phyloP scores from a whole-genome alignment of 768 basidiomycete genomes.

The Phanerochaete sordida region DNA sequence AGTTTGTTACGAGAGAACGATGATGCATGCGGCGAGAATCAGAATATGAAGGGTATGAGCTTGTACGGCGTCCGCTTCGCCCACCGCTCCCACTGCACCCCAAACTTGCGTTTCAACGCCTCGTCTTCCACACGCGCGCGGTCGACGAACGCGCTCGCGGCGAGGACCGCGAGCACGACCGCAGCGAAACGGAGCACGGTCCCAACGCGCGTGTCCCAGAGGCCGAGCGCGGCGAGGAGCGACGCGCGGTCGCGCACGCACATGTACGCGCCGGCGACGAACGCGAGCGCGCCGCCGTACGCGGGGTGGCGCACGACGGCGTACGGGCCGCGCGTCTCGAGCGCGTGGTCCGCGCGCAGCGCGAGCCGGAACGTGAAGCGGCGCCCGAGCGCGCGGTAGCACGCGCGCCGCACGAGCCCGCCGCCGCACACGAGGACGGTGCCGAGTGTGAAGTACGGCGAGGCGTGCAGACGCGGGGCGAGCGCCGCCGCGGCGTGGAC shows the following conservation, averaged over 20 bases:
- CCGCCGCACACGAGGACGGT: conserved; percentile 17
- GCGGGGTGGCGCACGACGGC: conserved; percentile 18
- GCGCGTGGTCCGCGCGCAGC: conserved; percentile 9
- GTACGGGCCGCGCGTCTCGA: conserved; percentile 19
- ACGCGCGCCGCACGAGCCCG: conserved; percentile 21
- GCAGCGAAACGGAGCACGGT: not conserved
- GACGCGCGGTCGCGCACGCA: not conserved
- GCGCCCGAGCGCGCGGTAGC: conserved; percentile 17
- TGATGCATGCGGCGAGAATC: not conserved
- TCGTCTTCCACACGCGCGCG: conserved; percentile 3
- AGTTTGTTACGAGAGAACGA: too few species aligned
- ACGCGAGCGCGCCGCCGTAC: conserved; percentile 15
- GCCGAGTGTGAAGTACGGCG: conserved; percentile 7
- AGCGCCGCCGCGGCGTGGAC: too few species aligned
- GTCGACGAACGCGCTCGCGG: not conserved
- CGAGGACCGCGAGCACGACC: not conserved
- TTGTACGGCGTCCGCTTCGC: conserved; percentile 6
- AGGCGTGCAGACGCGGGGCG: not conserved
- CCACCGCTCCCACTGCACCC: conserved; percentile 6
- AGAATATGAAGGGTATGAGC: conserved; percentile 9
- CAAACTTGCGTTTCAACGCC: conserved; percentile 2
- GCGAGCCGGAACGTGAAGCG: conserved; percentile 20
- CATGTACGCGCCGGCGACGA: conserved; percentile 6
- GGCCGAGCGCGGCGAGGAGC: not conserved
- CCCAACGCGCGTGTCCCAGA: not conserved